Percentiles rank a stretch among this genome's conserved stretches.
phyloP scores from a whole-genome alignment of 179 eudicot genomes.

The Carnegiea gigantea region DNA sequence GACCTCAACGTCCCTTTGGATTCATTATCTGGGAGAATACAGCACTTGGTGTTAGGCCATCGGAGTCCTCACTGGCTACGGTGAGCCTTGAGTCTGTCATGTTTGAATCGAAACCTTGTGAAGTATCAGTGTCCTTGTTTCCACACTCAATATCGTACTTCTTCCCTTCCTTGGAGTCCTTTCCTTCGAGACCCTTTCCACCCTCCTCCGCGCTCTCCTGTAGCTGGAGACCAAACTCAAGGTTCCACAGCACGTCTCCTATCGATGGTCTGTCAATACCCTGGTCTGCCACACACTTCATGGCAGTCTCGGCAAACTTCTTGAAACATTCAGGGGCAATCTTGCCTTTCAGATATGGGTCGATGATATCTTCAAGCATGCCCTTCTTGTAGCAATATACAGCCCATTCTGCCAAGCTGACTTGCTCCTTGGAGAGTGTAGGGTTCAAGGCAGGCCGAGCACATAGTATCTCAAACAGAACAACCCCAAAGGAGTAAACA shows the following conservation, averaged over 20 bases:
- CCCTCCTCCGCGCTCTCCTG: constrained; percentile 93
- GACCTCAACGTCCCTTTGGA: constrained; percentile 80
- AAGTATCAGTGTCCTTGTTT: constrained; percentile 50
- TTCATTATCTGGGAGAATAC: constrained; percentile 99
- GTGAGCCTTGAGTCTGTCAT: constrained; percentile 77
- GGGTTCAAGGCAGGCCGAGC: constrained; percentile 96
- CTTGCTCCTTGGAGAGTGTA: constrained; percentile 85
- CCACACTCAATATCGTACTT: constrained; percentile 42
- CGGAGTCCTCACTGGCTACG: constrained; percentile 86
- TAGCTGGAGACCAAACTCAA: constrained; percentile 84
- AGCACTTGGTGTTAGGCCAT: constrained; percentile 91
- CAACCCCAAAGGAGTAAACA: constrained; percentile 93
- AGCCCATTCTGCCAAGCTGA: constrained; percentile 92
- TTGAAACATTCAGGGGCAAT: constrained; percentile 89
- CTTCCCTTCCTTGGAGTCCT: constrained; percentile 43
- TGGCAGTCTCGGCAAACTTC: constrained; percentile 89
- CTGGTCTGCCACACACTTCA: constrained; percentile 80
- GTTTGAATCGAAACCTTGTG: constrained; percentile 51
- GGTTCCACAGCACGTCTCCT: constrained; percentile 97
- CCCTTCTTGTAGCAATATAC: constrained; percentile 78
- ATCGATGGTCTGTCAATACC: constrained; percentile 90
- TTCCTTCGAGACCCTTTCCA: constrained; percentile 56
- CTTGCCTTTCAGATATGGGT: constrained; percentile 79
- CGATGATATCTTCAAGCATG: constrained; percentile 67
- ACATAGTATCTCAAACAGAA: constrained; percentile 81